Evolutionary conservation across 1,139 yeast genomes (phyloP), one percentile per base, ranked within the genome.

Genomic region (Pneumocystis murina): DNA sequence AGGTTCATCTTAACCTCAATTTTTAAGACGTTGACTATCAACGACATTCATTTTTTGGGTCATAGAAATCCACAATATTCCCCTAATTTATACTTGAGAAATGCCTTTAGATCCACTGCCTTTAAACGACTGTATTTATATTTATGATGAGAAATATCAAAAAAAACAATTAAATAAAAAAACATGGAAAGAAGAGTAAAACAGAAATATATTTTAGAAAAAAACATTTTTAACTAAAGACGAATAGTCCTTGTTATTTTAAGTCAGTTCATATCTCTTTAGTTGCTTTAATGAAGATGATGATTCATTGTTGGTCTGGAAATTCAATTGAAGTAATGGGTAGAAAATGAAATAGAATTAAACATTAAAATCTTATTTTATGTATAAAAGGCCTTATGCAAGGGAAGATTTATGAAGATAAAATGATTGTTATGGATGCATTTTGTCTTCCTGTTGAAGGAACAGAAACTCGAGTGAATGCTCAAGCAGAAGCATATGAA

Each of bases 401-500:
- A 10, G 24, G 28, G 16, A 20, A 41, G 17, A 41, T 20, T 17
- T 7, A 1, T 2, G 7, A 41, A 17, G 8, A 17, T 41, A 6
- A 7, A 30, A 41, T 41, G 17, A 10, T 17, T 20, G 7, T 41
- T 6, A 8, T 41, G 28, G 14, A 41, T 20, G 1, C 5, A 20
- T 41, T 41, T 41, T n/a, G 17, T 41, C 5, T 41, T 17, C 20
- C n/a, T 2, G 5, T 7, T 3, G n/a, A 38, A 92, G 35, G 35
- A 33, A 33, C 35, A 33, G 35, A 33, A 33, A 33, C 35, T 33
- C 1, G 35, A 33, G 35, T 33, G 1, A 7, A 92, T 74, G 97
- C 97, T 0, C 90, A 87, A 71, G 85, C 86, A 30, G 97, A 91
- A 71, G 96, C 95, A 0, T 91, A 90, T 72, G 97, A 91, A 73